Percentiles rank a stretch among this genome's conserved stretches.
phyloP scores from a whole-genome alignment of 441 rosid species.

The Francoa sonchifolia region DNA sequence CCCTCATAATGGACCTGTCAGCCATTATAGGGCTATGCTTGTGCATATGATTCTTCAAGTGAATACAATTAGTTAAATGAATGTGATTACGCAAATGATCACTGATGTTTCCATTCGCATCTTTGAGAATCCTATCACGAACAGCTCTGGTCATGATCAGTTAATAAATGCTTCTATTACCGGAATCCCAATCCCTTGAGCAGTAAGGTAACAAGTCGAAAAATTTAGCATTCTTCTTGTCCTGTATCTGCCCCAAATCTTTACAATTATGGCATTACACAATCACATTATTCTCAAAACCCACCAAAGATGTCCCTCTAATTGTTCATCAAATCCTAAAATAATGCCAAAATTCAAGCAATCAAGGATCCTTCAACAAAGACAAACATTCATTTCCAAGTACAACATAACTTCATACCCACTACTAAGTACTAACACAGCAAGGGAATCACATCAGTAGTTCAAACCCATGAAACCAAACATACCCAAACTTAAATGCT shows the following conservation, averaged over 20 bases:
- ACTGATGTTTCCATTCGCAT: constrained; percentile 75
- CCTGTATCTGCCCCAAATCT: constrained; percentile 19
- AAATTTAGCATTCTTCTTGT: constrained; percentile 27
- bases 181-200: constrained; percentile 22
- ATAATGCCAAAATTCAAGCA: constrained; percentile 21
- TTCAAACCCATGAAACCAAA: constrained; percentile 18
- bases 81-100: constrained; percentile 95
- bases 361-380: constrained; percentile 17
- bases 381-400: constrained; percentile 12
- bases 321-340: constrained; percentile 5
- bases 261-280: constrained; percentile 15
- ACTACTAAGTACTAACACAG: constrained; percentile 3
- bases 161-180: constrained; percentile 20
- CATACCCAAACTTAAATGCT: constrained; percentile 5
- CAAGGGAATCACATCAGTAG: constrained; percentile 11
- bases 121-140: constrained; percentile 68
- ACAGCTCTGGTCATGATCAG: constrained; percentile 74
- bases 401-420: constrained; percentile 9
- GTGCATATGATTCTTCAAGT: constrained; percentile 96
- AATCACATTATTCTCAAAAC: constrained; percentile 2
- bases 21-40: constrained; percentile 75
- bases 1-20: constrained; percentile 77
- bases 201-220: constrained; percentile 28
- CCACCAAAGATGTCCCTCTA: constrained; percentile 1
- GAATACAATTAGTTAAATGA: constrained; percentile 91